Base-by-base conservation (phyloP, 768 basidiomycete genomes). In the Leucosporidium creatinivorum region DNA sequence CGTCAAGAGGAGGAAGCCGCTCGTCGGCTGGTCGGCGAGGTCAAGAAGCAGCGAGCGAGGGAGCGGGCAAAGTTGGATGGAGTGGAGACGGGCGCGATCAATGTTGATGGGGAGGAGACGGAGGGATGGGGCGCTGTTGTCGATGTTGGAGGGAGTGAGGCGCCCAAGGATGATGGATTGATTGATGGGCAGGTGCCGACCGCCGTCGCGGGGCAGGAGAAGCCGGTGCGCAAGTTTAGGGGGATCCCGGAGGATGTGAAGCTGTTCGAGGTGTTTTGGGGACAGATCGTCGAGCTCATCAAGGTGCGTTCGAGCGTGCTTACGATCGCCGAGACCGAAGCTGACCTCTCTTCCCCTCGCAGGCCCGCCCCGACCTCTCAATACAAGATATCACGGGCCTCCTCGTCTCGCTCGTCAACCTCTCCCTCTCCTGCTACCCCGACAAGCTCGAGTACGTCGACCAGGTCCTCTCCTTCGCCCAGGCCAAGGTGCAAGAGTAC, bases 251-350 rank as follows among this genome's bases (percentile, higher is more conserved):
- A 93, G 77, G 84, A 97, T 72, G 96, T 96, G 28, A 90, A 88
- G 76, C 79, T 99, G 61, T 99, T 99, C 69, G 96, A 99, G 77
- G 93, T 98, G 17, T 99, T 98, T 77, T 99, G 96, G 94, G 87
- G 89, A 70, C 96, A 99, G 77, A 91, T 98, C 8, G 93, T 98
- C 17, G 89, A 96, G 77, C 85, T 99, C 31, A 93, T 99, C 82
- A 96, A 93, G 85, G 93, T 91, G 73, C 25, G 84, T 76, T 33
- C 15, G 19, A 7, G 48, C 36, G 25, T 13, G 39, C 54, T 19
- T 62, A 30, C 36, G 39, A 17, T 68, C 62, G 59, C 66, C 28
- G 21, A 48, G n/a, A 10, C 33, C 25, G 26, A 31, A 23, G 36
- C 31, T 36, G 39, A 26, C 52, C 4, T 44, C 12, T 4, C 36